Evolutionary conservation across 163 green algal species (phyloP).

Genomic region (Prototheca wickerhamii): DNA sequence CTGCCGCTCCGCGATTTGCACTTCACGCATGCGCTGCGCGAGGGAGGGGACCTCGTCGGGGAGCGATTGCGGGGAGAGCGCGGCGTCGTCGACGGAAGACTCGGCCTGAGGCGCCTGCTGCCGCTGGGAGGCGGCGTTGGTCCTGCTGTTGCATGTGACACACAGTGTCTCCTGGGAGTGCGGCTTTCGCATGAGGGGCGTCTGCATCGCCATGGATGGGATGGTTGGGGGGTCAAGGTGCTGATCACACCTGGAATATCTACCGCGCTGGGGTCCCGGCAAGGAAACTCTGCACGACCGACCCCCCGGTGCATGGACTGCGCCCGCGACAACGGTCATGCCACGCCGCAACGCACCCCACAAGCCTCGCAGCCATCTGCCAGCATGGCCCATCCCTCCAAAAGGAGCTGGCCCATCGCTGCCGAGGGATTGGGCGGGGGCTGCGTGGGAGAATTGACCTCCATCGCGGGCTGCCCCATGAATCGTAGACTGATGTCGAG

Average conservation of each 20-base stretch:
- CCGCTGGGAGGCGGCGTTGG: neutral
- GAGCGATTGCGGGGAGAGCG: neutral
- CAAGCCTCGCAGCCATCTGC: constrained; percentile 17
- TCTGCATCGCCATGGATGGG: neutral
- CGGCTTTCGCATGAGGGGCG: neutral
- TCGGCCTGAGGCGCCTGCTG: neutral
- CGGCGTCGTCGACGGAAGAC: neutral
- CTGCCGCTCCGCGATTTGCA: neutral
- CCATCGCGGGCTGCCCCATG: neutral
- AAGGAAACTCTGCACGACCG: neutral
- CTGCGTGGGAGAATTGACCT: neutral
- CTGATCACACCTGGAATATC: neutral
- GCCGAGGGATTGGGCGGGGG: neutral
- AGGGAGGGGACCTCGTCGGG: neutral
- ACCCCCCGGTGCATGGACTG: neutral
- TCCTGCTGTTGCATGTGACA: neutral
- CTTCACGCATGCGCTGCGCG: neutral
- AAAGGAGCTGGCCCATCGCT: constrained; percentile 5
- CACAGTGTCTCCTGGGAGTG: neutral
- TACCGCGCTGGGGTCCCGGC: neutral
- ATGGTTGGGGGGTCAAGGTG: neutral
- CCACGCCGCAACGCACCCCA: constrained; percentile 7
- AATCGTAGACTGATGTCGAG: neutral
- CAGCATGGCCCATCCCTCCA: constrained; percentile 21
- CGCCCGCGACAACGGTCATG: neutral